phyloP scores from a whole-genome alignment of 305 asterid species.

The Lippia alba region DNA sequence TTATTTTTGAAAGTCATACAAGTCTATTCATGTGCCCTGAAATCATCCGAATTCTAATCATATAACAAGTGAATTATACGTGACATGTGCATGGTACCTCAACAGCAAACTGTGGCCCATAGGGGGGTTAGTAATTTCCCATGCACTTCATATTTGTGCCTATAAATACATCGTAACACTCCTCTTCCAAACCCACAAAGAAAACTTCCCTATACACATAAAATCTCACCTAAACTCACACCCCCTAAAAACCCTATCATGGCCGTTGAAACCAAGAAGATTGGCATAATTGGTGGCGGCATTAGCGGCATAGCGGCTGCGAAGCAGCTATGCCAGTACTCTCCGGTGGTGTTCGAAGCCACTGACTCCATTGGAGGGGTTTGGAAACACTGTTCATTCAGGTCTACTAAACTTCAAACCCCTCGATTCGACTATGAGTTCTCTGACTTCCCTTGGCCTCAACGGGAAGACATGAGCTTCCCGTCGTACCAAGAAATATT shows the following conservation, averaged over 20 bases:
- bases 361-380: constrained; percentile 83
- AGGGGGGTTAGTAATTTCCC: constrained; percentile 28
- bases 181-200: constrained; percentile 30
- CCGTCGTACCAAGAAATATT: constrained; percentile 75
- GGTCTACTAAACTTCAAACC: constrained; percentile 77
- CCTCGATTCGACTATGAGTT: constrained; percentile 93
- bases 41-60: neutral
- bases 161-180: constrained; percentile 47
- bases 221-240: neutral
- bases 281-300: constrained; percentile 84
- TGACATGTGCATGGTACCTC: too few species aligned
- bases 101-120: neutral
- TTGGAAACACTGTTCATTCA: constrained; percentile 83
- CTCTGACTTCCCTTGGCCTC: constrained; percentile 89
- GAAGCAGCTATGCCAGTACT: constrained; percentile 60
- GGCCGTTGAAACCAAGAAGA: constrained; percentile 49
- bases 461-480: constrained; percentile 72
- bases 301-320: constrained; percentile 90
- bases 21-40: too few species aligned
- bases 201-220: neutral
- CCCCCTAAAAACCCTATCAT: constrained; percentile 15
- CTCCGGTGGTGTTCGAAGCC: constrained; percentile 85
- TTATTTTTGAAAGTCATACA: too few species aligned
- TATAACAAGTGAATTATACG: neutral
- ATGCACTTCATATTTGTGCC: constrained; percentile 42